Evolutionary conservation across 1,284 basidiomycete species (phyloP).

Genomic region (Rhodotorula sp.): DNA sequence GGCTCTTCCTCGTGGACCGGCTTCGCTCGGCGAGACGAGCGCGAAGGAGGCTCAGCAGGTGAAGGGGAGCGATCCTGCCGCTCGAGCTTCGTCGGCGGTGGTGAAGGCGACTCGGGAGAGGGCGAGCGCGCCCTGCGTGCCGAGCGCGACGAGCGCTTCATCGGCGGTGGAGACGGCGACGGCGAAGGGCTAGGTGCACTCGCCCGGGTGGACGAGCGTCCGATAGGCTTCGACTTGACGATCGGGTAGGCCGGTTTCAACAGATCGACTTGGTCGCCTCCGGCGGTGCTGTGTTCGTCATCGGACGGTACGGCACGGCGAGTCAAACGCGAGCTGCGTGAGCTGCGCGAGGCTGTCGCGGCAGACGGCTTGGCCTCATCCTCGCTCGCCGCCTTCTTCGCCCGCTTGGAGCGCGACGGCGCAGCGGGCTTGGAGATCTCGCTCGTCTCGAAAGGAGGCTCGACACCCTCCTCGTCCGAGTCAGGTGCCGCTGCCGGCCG

Average conservation of each 20-base stretch:
- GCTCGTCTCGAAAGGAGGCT: constrained; percentile 3
- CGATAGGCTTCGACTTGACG: constrained; percentile 25
- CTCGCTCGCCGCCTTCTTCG: not conserved
- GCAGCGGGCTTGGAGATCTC: not conserved
- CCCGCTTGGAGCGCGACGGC: not conserved
- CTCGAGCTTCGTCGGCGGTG: not conserved
- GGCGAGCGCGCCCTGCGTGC: constrained; percentile 4
- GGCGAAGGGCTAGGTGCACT: not conserved
- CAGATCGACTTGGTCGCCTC: not conserved
- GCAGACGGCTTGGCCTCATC: not conserved
- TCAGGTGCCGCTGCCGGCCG: constrained; percentile 16
- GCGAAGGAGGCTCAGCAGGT: not conserved
- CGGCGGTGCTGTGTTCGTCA: not conserved
- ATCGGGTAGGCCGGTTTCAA: constrained; percentile 11
- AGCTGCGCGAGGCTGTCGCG: not conserved
- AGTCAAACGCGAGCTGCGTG: not conserved
- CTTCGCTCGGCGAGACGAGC: too few relatives aligned
- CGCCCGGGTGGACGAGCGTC: not conserved
- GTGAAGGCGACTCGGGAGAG: not conserved
- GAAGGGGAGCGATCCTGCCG: not conserved
- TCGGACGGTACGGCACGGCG: not conserved
- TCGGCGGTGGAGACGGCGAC: not conserved
- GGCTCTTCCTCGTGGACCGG: too few relatives aligned
- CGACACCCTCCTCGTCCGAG: not conserved
- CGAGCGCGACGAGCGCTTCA: not conserved